Base-by-base conservation (phyloP, 371 early-diverging fungal genomes). In the Funneliformis caledonium region DNA sequence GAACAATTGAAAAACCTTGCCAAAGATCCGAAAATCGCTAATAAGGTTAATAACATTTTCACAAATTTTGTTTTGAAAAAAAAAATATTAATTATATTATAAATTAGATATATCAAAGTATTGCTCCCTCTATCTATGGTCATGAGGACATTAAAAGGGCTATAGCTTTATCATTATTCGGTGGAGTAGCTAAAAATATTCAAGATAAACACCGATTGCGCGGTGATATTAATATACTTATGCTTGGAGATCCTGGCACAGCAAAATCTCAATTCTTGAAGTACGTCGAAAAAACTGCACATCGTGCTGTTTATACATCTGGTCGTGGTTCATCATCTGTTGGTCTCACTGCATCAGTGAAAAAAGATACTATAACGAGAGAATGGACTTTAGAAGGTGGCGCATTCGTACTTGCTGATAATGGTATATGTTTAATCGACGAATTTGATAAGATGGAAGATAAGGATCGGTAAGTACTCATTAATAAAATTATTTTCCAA, bases 361-460 rank as follows among this genome's bases (percentile, higher is more conserved):
- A 94, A 78, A 98, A 96, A 86, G 99, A 99, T 85, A 95, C 98
- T 2, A 93, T 97, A 72, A 96, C 98, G 4, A 93, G 96, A 78
- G 99, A 99, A 88, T 99, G 99, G 99, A 97, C 98, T 2, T 88
- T 99, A 78, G 99, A 99, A 88, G 99, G 99, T 77, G 99, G 99
- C 43, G 99, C 99, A 1, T 88, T 99, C 42, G 99, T 99, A 19
- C 90, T 99, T 83, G 99, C 99, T 19, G 99, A 99, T 87, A 93
- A 95, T 81, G 99, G 99, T 70, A 94, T 99, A 31, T 98, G 99
- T 84, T 85, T 97, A 79, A 99, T 99, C 85, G 99, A 99, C 85
- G 99, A 99, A 90, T 99, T 99, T 89, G 99, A 99, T 86, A 99
- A 99, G 86, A 99, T 99, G 99, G 97, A 97, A 82, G 99, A 99